Percentiles rank a stretch among this genome's conserved stretches.
These are phyloP conservation scores for Teratosphaeria pseudoeucalypti DNA, from an alignment of 2,329 filamentous ascomycete genomes.

Conservation along the genomic window DNA sequence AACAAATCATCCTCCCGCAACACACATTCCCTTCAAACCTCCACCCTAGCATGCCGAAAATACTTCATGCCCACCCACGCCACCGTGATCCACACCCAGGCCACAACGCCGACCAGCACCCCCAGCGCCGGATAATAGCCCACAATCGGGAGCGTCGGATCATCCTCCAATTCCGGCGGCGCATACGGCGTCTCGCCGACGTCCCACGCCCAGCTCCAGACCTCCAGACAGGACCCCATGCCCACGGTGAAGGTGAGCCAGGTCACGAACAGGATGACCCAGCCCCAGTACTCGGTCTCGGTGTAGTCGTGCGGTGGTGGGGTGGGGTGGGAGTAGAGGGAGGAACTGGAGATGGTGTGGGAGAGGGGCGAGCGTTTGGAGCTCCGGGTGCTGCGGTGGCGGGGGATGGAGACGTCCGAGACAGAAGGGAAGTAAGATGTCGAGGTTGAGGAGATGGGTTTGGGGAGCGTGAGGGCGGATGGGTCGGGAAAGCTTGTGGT, in stretches of 20 bases:
- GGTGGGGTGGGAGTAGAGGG: slow-evolving; percentile 8
- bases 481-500: slow-evolving; percentile 9
- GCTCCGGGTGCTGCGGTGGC: slow-evolving; percentile 6
- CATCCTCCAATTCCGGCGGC: slow-evolving; percentile 88
- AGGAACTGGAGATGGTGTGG: slow-evolving; percentile 13
- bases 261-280: slow-evolving; percentile 80
- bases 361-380: slow-evolving; percentile 16
- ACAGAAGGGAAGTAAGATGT: slow-evolving; percentile 20
- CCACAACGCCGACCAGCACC: slow-evolving; percentile 88
- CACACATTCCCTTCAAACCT: slow-evolving; percentile 22
- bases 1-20: background rate
- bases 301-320: slow-evolving; percentile 69
- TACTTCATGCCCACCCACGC: slow-evolving; percentile 99
- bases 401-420: slow-evolving; percentile 8
- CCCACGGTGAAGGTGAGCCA: slow-evolving; percentile 95
- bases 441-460: slow-evolving; percentile 13
- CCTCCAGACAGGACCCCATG: slow-evolving; percentile 87
- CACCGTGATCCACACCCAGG: slow-evolving; percentile 96
- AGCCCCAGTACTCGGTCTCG: slow-evolving; percentile 97
- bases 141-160: slow-evolving; percentile 85
- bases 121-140: slow-evolving; percentile 95
- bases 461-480: slow-evolving; percentile 4
- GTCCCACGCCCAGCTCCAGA: slow-evolving; percentile 99
- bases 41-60: slow-evolving; percentile 93
- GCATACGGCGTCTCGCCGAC: slow-evolving; percentile 93